Percentiles rank a stretch among this genome's conserved stretches.
phyloP scores from a whole-genome alignment of 1,139 yeast species.

The Saccharomycopsis hybrid region DNA sequence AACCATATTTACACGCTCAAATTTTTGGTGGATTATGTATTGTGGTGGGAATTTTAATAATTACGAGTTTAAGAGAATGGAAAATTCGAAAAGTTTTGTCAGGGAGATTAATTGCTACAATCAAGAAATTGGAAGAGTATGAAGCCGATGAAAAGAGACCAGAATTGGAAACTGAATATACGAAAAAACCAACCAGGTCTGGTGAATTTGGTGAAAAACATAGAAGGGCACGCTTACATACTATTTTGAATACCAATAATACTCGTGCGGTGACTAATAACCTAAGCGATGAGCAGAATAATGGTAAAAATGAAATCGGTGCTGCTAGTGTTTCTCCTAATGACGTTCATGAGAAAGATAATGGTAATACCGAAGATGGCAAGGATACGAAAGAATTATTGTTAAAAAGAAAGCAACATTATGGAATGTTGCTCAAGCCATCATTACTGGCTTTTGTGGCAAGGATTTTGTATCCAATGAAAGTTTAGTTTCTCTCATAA shows the following conservation, averaged over 20 bases:
- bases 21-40: slow-evolving; percentile 51
- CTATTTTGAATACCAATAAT: too few relatives aligned
- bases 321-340: neutral
- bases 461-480: slow-evolving; percentile 36
- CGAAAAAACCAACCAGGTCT: too few relatives aligned
- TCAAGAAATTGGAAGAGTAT: neutral
- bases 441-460: slow-evolving; percentile 26
- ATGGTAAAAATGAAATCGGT: too few relatives aligned
- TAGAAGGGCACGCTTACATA: too few relatives aligned
- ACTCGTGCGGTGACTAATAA: too few relatives aligned
- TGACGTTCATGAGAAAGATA: slow-evolving; percentile 14
- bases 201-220: too few relatives aligned
- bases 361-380: slow-evolving; percentile 17
- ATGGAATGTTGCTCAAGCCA: slow-evolving; percentile 26
- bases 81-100: slow-evolving; percentile 30
- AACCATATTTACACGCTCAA: slow-evolving; percentile 54
- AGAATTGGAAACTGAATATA: too few relatives aligned
- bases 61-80: slow-evolving; percentile 37
- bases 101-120: slow-evolving; percentile 16
- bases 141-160: neutral
- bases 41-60: slow-evolving; percentile 31
- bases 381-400: neutral
- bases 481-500: slow-evolving; percentile 26
- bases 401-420: slow-evolving; percentile 25
- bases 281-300: too few relatives aligned